phyloP scores from a whole-genome alignment of 2,329 filamentous ascomycete species.

The Pseudogymnoascus sp. region DNA sequence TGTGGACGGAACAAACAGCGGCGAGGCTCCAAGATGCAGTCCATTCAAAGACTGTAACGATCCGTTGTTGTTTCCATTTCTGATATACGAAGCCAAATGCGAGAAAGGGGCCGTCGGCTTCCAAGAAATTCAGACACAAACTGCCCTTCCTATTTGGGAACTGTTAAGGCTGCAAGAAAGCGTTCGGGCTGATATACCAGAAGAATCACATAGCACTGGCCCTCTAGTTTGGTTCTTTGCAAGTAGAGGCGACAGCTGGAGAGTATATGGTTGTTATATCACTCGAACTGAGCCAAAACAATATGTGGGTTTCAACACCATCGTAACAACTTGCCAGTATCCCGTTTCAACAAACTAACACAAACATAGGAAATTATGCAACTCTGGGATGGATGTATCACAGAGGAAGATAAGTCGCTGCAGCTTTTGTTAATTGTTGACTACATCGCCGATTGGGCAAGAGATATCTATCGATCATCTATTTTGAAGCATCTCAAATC shows the following conservation, averaged over 20 bases:
- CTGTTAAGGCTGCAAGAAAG: constrained; percentile 20
- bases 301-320: neutral
- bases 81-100: constrained; percentile 23
- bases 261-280: neutral
- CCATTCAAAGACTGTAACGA: constrained; percentile 13
- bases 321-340: neutral
- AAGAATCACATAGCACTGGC: neutral
- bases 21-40: neutral
- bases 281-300: neutral
- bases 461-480: constrained; percentile 21
- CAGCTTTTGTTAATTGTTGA: constrained; percentile 27
- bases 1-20: neutral
- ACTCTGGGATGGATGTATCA: constrained; percentile 21
- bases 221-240: neutral
- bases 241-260: neutral
- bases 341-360: neutral
- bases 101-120: constrained; percentile 16
- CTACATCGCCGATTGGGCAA: constrained; percentile 27
- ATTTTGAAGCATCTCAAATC: neutral
- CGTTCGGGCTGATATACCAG: neutral
- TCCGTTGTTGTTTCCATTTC: constrained; percentile 20
- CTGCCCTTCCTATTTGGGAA: constrained; percentile 20
- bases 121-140: constrained; percentile 18
- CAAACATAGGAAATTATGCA: constrained; percentile 14
- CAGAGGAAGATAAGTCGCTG: constrained; percentile 19